Conservation (phyloP, 441 rosid genomes). For the Manihot esculenta region DNA sequence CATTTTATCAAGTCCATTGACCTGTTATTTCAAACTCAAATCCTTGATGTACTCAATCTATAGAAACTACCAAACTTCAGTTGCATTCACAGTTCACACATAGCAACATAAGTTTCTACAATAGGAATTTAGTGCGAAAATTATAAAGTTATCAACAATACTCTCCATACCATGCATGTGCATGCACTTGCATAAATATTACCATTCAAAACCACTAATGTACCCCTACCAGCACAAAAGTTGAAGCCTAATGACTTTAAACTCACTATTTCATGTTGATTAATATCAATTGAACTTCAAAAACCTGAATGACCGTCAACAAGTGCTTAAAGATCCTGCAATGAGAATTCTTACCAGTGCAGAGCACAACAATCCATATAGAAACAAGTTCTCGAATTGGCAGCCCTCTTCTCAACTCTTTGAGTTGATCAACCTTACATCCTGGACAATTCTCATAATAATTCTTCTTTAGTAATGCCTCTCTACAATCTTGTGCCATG, state of each 20-base stretch:
- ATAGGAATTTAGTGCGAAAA: too few relatives aligned
- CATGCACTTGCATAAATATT: too few relatives aligned
- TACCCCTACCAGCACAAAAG: neutral
- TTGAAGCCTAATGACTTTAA: neutral
- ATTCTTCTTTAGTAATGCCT: constrained; percentile 50
- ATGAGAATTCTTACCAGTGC: constrained; percentile 46
- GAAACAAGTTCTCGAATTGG: constrained; percentile 55
- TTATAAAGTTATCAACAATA: too few relatives aligned
- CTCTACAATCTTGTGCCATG: constrained; percentile 22
- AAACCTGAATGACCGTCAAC: neutral
- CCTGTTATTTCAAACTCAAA: too few relatives aligned
- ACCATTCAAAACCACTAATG: too few relatives aligned
- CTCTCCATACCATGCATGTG: too few relatives aligned
- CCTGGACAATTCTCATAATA: constrained; percentile 69
- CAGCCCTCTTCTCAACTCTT: constrained; percentile 44
- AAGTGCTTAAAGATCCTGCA: neutral
- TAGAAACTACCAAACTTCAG: too few relatives aligned
- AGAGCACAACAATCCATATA: constrained; percentile 71
- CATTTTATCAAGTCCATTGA: too few relatives aligned
- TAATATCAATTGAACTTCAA: neutral
- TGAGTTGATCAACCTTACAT: constrained; percentile 65
- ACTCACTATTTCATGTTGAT: neutral
- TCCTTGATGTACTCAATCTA: too few relatives aligned
- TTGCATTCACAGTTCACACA: too few relatives aligned
- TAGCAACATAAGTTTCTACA: too few relatives aligned